phyloP scores from a whole-genome alignment of 2,329 filamentous ascomycete genomes.

The Aspergillus sp. region DNA sequence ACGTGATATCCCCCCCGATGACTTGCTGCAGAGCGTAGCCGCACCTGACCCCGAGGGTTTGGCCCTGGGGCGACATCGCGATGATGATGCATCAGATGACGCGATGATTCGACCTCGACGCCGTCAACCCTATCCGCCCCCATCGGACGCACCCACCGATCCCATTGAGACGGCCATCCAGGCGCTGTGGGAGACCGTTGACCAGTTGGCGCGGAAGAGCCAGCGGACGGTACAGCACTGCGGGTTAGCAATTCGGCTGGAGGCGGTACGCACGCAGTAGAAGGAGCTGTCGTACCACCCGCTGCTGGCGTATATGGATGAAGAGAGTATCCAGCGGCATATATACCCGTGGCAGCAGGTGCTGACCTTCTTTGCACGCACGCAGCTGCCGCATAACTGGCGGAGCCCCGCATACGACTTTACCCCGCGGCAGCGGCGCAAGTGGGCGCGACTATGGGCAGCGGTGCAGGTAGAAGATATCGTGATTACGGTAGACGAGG shows the following conservation, averaged over 20 bases:
- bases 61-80: not conserved
- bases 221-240: not conserved
- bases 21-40: not conserved
- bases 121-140: not conserved
- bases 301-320: constrained; percentile 3
- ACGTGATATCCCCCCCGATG: not conserved
- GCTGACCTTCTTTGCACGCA: constrained; percentile 2
- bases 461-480: not conserved
- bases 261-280: not conserved
- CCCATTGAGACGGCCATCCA: not conserved
- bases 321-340: not conserved
- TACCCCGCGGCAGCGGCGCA: not conserved
- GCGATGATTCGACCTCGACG: not conserved
- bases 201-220: not conserved
- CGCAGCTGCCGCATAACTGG: not conserved
- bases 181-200: not conserved
- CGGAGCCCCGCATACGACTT: not conserved
- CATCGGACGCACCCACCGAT: not conserved
- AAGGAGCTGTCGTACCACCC: not conserved
- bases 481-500: not conserved
- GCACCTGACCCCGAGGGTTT: not conserved
- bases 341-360: constrained; percentile 3
- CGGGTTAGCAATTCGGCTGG: too few species aligned
- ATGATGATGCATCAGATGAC: not conserved
- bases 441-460: not conserved